Percentiles rank a stretch among this genome's conserved stretches.
These are phyloP conservation scores for Eimeria necatrix DNA, from an alignment of 169 alveolate genomes.

Conservation along the genomic window DNA sequence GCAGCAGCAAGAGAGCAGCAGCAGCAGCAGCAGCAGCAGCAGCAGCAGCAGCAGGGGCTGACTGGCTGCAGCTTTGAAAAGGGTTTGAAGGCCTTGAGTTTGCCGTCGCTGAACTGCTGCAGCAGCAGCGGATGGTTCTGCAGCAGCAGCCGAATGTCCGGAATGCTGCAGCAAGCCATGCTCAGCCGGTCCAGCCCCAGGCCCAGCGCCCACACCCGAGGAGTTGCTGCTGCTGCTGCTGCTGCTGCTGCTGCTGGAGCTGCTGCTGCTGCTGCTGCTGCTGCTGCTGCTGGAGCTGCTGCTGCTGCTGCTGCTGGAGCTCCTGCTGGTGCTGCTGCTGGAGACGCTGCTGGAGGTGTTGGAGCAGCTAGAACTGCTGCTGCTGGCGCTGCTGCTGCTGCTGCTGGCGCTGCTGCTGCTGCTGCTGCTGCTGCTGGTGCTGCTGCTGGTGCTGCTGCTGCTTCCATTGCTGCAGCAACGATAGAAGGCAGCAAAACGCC, in stretches of 20 bases:
- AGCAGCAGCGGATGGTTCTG: constrained; percentile 18
- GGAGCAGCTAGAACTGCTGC: neutral
- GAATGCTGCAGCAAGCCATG: neutral
- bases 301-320: too few relatives aligned
- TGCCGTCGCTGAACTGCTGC: neutral
- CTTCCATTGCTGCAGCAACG: neutral
- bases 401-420: neutral
- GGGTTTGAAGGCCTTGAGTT: neutral
- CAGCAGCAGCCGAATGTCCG: neutral
- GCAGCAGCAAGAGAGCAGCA: too few relatives aligned
- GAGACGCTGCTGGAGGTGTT: constrained; percentile 19
- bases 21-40: too few relatives aligned
- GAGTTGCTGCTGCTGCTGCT: neutral
- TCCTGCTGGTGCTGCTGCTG: too few relatives aligned
- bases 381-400: constrained; percentile 19
- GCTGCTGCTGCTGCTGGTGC: constrained; percentile 14
- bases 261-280: too few relatives aligned
- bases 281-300: too few relatives aligned
- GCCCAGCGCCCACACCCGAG: neutral
- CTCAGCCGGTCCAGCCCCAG: neutral
- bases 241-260: constrained; percentile 27
- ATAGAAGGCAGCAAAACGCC: neutral
- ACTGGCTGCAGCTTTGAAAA: neutral
- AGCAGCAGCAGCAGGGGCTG: neutral
- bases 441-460: neutral